Evolutionary conservation across 2,329 filamentous ascomycete genomes (phyloP), one percentile per base, ranked within the genome.

Genomic region (Colletotrichum plurivorum): DNA sequence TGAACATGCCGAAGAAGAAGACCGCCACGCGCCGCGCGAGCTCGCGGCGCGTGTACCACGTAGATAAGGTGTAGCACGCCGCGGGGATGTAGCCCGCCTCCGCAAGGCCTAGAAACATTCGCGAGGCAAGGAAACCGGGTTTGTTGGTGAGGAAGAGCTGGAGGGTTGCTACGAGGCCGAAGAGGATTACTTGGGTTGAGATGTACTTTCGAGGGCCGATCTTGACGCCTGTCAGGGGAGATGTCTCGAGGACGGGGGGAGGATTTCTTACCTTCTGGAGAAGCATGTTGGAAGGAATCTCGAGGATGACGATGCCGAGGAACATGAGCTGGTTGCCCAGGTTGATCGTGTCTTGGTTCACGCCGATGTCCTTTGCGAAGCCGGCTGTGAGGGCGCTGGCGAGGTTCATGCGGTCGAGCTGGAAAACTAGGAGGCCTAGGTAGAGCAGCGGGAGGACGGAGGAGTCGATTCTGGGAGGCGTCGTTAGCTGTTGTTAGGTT

Each of bases 1-100:
- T 81, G 66, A 87, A 85, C 82, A 87, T 87, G 9, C 85, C 85
- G 48, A 87, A 84, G 73, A 87, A 88, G 68, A 87, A 84, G 0
- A 87, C 73, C 1, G 85, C 84, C 3, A 87, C 80, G 9, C 85
- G 77, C 55, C 81, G 82, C 0, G 83, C 82, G 1, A 85, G 76
- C 61, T 87, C 84, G 0, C 76, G 72, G 45, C 80, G 80, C 0
- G 78, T 83, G 63, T 87, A 88, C 84, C 84, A 87, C 1, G 81
- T 85, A 0, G 85, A 86, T 2, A 87, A 74, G 0, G 84, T 86
- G 62, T 85, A 87, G 16, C 87, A 81, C 0, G 82, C 80, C 1
- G 84, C 84, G 0, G 85, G 85, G 18, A 86, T 87, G 59, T 85
- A 88, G 0, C 85, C 85, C 0, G 84, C 82, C 72, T 87, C 85